Conservation (phyloP, 176 grass and related monocot genomes). For the Canna indica region DNA sequence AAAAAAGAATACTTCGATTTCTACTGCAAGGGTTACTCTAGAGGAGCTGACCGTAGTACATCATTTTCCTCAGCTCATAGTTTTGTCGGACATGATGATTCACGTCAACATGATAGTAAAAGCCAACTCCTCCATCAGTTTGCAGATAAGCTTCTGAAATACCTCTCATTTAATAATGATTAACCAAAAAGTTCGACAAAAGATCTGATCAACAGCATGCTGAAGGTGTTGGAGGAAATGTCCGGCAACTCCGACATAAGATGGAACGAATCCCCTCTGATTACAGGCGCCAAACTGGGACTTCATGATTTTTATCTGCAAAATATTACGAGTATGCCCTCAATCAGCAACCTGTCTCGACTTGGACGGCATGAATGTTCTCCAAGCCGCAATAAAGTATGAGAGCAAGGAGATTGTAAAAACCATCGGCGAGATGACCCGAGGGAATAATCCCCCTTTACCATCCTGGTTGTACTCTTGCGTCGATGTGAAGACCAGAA, state of each 20-base stretch:
- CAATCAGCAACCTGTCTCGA: conserved; percentile 13
- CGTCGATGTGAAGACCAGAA: conserved; percentile 4
- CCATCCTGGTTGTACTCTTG: conserved; percentile 9
- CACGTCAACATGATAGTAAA: no score
- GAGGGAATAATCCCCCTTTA: conserved; percentile 4
- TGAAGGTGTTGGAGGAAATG: not conserved
- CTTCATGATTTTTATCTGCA: conserved; percentile 20
- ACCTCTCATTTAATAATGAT: not conserved
- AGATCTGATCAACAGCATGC: not conserved
- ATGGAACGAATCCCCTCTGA: conserved; percentile 22
- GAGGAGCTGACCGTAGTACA: no score
- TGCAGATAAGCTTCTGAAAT: not conserved
- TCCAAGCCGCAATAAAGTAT: conserved; percentile 21
- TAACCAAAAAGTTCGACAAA: not conserved
- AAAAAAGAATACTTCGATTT: conserved; percentile 3
- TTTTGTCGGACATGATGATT: no score
- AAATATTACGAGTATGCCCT: conserved; percentile 14
- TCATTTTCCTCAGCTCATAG: no score
- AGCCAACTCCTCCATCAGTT: no score
- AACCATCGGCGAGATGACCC: not conserved
- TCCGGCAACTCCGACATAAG: not conserved
- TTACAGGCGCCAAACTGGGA: conserved; percentile 18
- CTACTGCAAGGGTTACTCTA: not conserved
- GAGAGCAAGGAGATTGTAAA: conserved; percentile 15
- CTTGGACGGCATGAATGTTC: conserved; percentile 17